Percentiles rank a stretch among this genome's conserved stretches.
These are phyloP conservation scores for Colletotrichum scovillei DNA, from an alignment of 2,329 filamentous ascomycete species.

Conservation along the genomic window DNA sequence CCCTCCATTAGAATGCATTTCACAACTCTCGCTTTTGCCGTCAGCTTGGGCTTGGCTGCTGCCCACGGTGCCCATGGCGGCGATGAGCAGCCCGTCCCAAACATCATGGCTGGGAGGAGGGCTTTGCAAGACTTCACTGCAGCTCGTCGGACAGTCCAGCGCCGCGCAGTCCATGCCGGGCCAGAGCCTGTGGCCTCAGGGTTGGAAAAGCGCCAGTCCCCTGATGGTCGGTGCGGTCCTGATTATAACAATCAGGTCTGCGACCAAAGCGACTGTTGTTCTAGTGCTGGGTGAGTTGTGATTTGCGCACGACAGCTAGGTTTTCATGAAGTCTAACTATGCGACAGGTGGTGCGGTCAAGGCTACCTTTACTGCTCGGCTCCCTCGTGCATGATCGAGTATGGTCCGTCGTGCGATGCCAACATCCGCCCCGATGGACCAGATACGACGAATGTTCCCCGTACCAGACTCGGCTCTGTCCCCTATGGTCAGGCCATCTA, in stretches of 20 bases:
- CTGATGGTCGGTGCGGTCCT: constrained; percentile 60
- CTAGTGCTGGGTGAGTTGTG: constrained; percentile 51
- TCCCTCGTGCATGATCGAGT: constrained; percentile 71
- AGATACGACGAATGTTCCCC: constrained; percentile 63
- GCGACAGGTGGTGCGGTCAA: constrained; percentile 65
- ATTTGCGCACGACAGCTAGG: not conserved
- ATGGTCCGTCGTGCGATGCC: constrained; percentile 70
- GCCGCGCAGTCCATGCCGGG: constrained; percentile 17
- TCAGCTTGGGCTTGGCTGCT: constrained; percentile 21
- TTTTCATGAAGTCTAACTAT: not conserved
- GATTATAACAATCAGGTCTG: constrained; percentile 47
- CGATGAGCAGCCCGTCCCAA: constrained; percentile 18
- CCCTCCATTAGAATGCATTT: constrained; percentile 15
- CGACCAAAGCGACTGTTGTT: constrained; percentile 51
- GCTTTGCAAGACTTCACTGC: constrained; percentile 27
- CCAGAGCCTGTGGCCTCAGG: constrained; percentile 19
- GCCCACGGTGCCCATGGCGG: constrained; percentile 15
- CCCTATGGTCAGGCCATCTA: constrained; percentile 69
- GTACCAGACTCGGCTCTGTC: constrained; percentile 64
- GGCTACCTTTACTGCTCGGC: constrained; percentile 67
- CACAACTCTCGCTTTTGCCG: constrained; percentile 22
- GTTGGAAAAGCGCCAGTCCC: constrained; percentile 47
- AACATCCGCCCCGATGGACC: constrained; percentile 63
- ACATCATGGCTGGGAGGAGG: constrained; percentile 27
- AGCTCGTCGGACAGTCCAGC: constrained; percentile 23